Evolutionary conservation across 2,329 filamentous ascomycete species (phyloP), one percentile per base, ranked within the genome.

Genomic region (Mariannaea elegans): DNA sequence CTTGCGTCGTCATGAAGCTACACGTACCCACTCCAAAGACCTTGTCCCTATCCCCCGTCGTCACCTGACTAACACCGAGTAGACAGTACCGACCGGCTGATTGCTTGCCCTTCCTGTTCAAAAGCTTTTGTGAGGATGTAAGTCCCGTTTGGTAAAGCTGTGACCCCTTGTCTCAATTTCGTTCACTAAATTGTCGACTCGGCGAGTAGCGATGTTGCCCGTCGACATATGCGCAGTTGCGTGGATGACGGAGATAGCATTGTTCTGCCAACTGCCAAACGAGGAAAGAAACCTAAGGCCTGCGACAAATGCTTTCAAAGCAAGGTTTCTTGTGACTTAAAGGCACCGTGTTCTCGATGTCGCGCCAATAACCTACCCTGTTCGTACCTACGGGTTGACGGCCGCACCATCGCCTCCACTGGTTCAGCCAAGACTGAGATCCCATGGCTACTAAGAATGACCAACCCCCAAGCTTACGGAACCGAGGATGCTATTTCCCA

Each of bases 121-220:
- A 62, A 58, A 16, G 23, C 29, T n/a, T 62, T 58, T 32, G 23
- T 38, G 3, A 53, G 59, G 23, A 36, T 44, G 59, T 58, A 23
- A 19, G 47, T 31, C 24, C 24, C 24, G 24, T 27, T 27, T 27
- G 24, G 24, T 6, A 9, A 27, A 27, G 24, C 9, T 31, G 29
- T 14, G 24, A 6, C 9, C 7, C 7, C 27, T 14, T 31, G 29
- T 27, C 34, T 29, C 31, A 19, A 6, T 24, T 16, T 29, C 12
- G 36, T 3, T 12, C n/a, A 4, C 31, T 36, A 21, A 47, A 34
- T 21, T 19, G 27, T 31, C 21, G 7, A 10, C 12, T 7, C 21
- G n/a, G n/a, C n/a, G n/a, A 6, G 24, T 6, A 62, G 59, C 18
- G 59, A 62, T 19, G 56, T 58, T 13, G 59, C 59, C 14, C 59